These are phyloP conservation scores for Thalassiosira sp. DNA, from an alignment of 352 stramenopile genomes.

Conservation along the genomic window DNA sequence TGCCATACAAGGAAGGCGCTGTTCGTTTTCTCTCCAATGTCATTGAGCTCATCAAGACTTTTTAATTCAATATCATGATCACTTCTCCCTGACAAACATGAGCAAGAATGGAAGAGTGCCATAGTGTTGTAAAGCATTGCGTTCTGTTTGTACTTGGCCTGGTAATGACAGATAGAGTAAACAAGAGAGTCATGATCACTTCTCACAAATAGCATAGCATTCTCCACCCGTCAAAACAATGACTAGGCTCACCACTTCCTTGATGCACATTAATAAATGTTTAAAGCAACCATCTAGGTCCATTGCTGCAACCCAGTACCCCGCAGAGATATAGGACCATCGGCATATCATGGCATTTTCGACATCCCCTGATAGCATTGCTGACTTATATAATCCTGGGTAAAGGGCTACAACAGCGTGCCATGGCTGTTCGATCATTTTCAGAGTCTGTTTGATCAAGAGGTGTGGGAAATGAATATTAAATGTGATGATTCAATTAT, in stretches of 20 bases:
- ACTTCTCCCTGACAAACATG: neutral
- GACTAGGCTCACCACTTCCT: constrained; percentile 13
- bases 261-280: constrained; percentile 14
- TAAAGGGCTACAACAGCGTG: neutral
- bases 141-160: constrained; percentile 18
- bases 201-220: too few relatives aligned
- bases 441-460: too few relatives aligned
- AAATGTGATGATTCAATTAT: too few relatives aligned
- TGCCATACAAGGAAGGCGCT: neutral
- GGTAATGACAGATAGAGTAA: neutral
- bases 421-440: constrained; percentile 1
- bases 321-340: neutral
- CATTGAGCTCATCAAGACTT: constrained; percentile 3
- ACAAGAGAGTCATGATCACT: too few relatives aligned
- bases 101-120: constrained; percentile 1
- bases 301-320: neutral
- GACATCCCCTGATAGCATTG: constrained; percentile 22
- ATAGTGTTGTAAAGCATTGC: constrained; percentile 3
- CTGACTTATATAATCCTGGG: constrained; percentile 16
- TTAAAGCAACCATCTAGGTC: neutral
- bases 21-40: constrained; percentile 5
- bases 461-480: too few relatives aligned
- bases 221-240: neutral
- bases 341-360: constrained; percentile 11
- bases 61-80: neutral